Evolutionary conservation across 306 rosid species (phyloP).

Genomic region (Clitoria ternatea): DNA sequence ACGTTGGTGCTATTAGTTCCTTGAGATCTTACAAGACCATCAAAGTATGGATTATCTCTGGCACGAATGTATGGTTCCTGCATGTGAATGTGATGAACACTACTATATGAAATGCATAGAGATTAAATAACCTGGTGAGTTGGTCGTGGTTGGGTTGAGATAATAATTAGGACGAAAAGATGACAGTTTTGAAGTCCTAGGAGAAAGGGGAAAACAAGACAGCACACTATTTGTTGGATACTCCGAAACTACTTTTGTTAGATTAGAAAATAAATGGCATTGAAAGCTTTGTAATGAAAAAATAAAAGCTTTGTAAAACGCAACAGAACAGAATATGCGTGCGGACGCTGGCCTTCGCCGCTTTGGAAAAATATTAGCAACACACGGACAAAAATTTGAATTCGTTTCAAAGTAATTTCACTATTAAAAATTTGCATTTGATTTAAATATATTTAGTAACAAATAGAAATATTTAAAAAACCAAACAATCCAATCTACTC

Average conservation of each 20-base stretch:
- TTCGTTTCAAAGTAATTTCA: no score
- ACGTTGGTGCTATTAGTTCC: no score
- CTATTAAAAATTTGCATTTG: no score
- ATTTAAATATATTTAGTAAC: no score
- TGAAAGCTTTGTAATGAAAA: no score
- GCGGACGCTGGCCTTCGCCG: background rate
- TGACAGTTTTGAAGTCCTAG: background rate
- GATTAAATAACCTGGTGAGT: constrained; percentile 17
- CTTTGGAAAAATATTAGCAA: no score
- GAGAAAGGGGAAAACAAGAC: constrained; percentile 14
- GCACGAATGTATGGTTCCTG: constrained; percentile 43
- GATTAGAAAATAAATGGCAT: no score
- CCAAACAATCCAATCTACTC: no score
- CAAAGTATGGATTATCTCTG: constrained; percentile 42
- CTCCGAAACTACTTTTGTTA: constrained; percentile 49
- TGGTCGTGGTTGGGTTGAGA: constrained; percentile 22
- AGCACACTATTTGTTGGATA: constrained; percentile 24
- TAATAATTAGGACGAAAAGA: background rate
- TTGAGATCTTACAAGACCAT: constrained; percentile 37
- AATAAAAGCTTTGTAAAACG: background rate
- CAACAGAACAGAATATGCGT: background rate
- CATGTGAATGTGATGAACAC: no score
- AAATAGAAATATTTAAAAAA: no score
- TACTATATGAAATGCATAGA: background rate
- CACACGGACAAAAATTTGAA: no score